Base-by-base conservation (phyloP, 768 basidiomycete species). In the Heimioporus sp. region DNA sequence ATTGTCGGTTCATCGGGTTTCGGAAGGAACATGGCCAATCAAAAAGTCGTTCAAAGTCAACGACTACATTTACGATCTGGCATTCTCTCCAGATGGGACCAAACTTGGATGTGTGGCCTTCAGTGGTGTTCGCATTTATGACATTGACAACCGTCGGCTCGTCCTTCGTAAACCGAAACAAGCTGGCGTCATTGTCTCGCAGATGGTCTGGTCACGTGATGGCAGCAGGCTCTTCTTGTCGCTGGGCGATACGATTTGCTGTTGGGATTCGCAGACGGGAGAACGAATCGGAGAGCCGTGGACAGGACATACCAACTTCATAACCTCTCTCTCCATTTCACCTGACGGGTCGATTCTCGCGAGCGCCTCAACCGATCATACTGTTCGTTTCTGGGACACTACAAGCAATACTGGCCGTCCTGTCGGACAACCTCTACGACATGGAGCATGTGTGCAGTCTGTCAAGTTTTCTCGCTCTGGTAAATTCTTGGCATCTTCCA, bases 301-400 rank as follows among this genome's bases (percentile, higher is more conserved):
- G 58, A 16, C 10, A 16, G 37, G 32, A 20, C 56, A 49, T 17
- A 40, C 41, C 0, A 0, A 12, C 15, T 0, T 0, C 0, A 16
- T 48, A 46, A 0, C 0, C 12, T 43, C 49, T 0, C 28, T 52
- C 12, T 55, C 52, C 0, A 46, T 51, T 24, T 54, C 52, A 1
- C 34, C 46, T 0, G 43, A 52, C 12, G 59, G 53, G 5, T 30
- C 20, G 0, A 50, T 38, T 19, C 39, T 60, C 13, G 59, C 59
- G 2, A 59, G 57, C 16, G 46, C 39, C 2, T 59, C 59, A 1
- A 1, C 0, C 2, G 57, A 59, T 45, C 0, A 16, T 3, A 40
- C 50, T 0, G 12, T 59, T 30, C 42, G 59, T 16, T 43, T 60
- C 40, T 60, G 57, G 59, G 16, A 55, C 7, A 1, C 43, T 8